A percentile compares a stretch with the other conserved stretches of the same genome.
Evolutionary conservation across 2,329 filamentous ascomycete species (phyloP).

Genomic region (Bisporella sp.): DNA sequence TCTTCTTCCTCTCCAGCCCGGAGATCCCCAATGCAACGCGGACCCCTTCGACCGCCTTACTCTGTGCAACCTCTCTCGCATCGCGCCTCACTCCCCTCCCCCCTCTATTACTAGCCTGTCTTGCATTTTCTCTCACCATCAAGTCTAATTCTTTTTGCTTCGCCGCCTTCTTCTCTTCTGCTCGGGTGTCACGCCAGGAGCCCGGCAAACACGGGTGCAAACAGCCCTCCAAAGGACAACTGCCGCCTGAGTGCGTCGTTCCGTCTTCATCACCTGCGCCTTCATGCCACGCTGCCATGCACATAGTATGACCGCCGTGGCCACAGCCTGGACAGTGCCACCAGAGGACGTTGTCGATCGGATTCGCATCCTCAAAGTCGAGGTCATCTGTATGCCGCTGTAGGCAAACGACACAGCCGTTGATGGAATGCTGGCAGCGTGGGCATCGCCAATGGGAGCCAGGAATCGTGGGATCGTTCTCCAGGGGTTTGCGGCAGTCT

Average conservation of each 20-base stretch:
- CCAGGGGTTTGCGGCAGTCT: constrained; percentile 46
- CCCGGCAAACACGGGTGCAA: constrained; percentile 57
- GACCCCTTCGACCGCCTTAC: constrained; percentile 52
- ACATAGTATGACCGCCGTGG: constrained; percentile 56
- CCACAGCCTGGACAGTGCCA: constrained; percentile 58
- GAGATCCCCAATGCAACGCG: constrained; percentile 39
- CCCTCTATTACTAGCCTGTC: constrained; percentile 9
- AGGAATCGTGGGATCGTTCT: constrained; percentile 32
- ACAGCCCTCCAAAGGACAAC: constrained; percentile 58
- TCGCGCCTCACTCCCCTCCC: constrained; percentile 37
- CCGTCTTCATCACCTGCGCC: constrained; percentile 22
- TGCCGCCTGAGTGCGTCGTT: constrained; percentile 41
- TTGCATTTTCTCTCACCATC: constrained; percentile 20
- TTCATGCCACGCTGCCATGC: constrained; percentile 53
- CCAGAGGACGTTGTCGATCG: constrained; percentile 34
- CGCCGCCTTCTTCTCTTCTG: constrained; percentile 26
- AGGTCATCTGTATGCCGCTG: constrained; percentile 28
- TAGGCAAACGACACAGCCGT: constrained; percentile 51
- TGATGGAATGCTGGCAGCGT: constrained; percentile 45
- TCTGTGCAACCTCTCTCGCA: constrained; percentile 48
- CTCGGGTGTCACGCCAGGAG: constrained; percentile 40
- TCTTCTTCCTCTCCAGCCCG: constrained; percentile 53
- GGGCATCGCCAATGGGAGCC: constrained; percentile 50
- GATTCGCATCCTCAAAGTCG: constrained; percentile 2
- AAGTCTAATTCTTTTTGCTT: constrained; percentile 40